These are phyloP conservation scores for Mentha longifolia DNA, from an alignment of 257 asterid genomes.

Conservation along the genomic window DNA sequence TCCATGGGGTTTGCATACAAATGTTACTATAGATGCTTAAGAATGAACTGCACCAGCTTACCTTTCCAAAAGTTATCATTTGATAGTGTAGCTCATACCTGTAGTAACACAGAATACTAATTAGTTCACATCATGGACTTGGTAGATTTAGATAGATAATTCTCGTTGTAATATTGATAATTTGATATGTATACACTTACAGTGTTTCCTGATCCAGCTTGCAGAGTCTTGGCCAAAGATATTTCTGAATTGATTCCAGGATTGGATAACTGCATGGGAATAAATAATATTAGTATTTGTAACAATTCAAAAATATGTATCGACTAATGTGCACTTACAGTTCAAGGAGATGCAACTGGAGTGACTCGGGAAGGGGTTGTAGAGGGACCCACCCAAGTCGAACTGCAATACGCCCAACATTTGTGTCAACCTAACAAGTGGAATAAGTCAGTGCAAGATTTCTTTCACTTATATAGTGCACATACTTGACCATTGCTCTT, in stretches of 20 bases:
- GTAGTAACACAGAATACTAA: slow-evolving; percentile 39
- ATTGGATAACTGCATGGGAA: slow-evolving; percentile 77
- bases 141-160: slow-evolving; percentile 25
- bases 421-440: slow-evolving; percentile 83
- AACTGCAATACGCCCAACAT: slow-evolving; percentile 95
- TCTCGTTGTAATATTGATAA: slow-evolving; percentile 1
- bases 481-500: slow-evolving; percentile 29
- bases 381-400: slow-evolving; percentile 99
- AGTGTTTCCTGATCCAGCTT: slow-evolving; percentile 88
- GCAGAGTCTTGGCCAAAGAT: slow-evolving; percentile 98
- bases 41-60: slow-evolving; percentile 36
- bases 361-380: slow-evolving; percentile 93
- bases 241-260: slow-evolving; percentile 89
- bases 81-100: slow-evolving; percentile 98
- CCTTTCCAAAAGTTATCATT: slow-evolving; percentile 99
- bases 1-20: slow-evolving; percentile 19
- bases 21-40: slow-evolving; percentile 14
- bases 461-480: slow-evolving; percentile 21
- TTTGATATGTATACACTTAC: slow-evolving; percentile 45
- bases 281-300: slow-evolving; percentile 36
- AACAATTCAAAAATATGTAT: slow-evolving; percentile 11
- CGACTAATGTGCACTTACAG: slow-evolving; percentile 57
- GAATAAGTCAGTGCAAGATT: slow-evolving; percentile 35
- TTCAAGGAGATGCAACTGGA: slow-evolving; percentile 96
- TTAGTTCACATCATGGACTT: slow-evolving; percentile 36